phyloP scores from a whole-genome alignment of 768 basidiomycete species.

The Dacryopinax primogenitus region DNA sequence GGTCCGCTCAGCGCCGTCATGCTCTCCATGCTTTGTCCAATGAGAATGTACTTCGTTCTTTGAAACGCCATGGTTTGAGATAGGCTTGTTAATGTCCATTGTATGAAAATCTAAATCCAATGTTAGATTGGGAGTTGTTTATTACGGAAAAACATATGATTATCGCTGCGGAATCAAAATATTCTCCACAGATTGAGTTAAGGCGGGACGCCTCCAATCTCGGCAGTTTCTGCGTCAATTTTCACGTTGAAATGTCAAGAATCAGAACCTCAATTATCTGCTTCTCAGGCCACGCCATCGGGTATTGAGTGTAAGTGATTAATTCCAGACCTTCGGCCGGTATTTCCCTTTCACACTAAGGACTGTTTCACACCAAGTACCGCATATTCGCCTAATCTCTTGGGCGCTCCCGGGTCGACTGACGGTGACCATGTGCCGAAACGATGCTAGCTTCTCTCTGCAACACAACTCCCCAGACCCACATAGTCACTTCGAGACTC shows the following conservation, averaged over 20 bases:
- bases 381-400: background rate
- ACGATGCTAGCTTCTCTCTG: background rate
- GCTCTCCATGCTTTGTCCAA: background rate
- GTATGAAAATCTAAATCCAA: background rate
- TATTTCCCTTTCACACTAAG: background rate
- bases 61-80: too few relatives aligned
- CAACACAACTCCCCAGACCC: background rate
- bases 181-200: background rate
- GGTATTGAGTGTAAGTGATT: background rate
- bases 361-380: too few relatives aligned
- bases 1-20: background rate
- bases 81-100: background rate
- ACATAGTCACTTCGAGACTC: background rate
- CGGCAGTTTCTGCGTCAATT: background rate
- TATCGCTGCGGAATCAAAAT: background rate
- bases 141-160: background rate
- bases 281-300: background rate
- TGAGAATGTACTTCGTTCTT: background rate
- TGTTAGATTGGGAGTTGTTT: background rate
- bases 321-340: constrained; percentile 1
- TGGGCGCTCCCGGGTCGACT: background rate
- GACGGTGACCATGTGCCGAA: background rate
- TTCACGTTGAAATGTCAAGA: background rate
- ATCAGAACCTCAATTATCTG: constrained; percentile 1
- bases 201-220: background rate